Percentiles rank a stretch among this genome's conserved stretches.
Conservation (phyloP, 2,329 filamentous ascomycete species). For the Knufia petricola region DNA sequence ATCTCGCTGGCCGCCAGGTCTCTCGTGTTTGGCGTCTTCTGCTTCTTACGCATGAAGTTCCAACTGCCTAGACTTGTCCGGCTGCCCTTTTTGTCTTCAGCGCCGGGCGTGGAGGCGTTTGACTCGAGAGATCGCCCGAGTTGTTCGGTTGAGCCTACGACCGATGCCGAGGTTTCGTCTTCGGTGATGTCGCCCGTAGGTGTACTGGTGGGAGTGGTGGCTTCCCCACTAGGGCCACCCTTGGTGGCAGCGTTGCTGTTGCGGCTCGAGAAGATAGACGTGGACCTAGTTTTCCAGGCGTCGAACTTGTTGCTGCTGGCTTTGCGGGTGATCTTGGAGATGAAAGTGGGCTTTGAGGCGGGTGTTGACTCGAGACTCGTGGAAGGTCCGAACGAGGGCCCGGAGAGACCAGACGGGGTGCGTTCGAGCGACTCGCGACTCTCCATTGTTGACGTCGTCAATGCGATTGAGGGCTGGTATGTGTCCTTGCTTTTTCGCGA, state of each 20-base stretch:
- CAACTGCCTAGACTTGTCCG: slow-evolving; percentile 36
- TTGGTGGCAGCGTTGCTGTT: not conserved
- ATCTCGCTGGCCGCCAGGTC: slow-evolving; percentile 21
- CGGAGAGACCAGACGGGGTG: slow-evolving; percentile 33
- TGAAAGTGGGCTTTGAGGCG: slow-evolving; percentile 39
- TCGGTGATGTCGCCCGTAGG: slow-evolving; percentile 39
- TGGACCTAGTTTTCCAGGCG: slow-evolving; percentile 42
- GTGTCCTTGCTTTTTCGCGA: slow-evolving; percentile 37
- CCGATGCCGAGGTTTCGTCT: slow-evolving; percentile 27
- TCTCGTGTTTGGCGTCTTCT: slow-evolving; percentile 30
- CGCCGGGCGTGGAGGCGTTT: slow-evolving; percentile 16
- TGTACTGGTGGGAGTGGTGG: slow-evolving; percentile 25
- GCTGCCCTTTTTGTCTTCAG: slow-evolving; percentile 35
- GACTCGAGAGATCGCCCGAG: slow-evolving; percentile 23
- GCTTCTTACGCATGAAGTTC: slow-evolving; percentile 39
- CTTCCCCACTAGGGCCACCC: too few relatives aligned
- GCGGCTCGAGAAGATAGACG: slow-evolving; percentile 37
- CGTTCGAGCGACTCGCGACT: slow-evolving; percentile 41
- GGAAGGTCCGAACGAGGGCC: slow-evolving; percentile 27
- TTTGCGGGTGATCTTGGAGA: slow-evolving; percentile 43
- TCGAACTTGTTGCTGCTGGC: slow-evolving; percentile 42
- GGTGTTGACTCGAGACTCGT: slow-evolving; percentile 20
- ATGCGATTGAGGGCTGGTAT: slow-evolving; percentile 30
- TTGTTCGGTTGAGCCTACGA: slow-evolving; percentile 25
- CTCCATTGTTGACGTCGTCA: slow-evolving; percentile 33